Evolutionary conservation across 2,329 filamentous ascomycete genomes (phyloP), one percentile per base, ranked within the genome.

Genomic region (Tolypocladium amazonense): DNA sequence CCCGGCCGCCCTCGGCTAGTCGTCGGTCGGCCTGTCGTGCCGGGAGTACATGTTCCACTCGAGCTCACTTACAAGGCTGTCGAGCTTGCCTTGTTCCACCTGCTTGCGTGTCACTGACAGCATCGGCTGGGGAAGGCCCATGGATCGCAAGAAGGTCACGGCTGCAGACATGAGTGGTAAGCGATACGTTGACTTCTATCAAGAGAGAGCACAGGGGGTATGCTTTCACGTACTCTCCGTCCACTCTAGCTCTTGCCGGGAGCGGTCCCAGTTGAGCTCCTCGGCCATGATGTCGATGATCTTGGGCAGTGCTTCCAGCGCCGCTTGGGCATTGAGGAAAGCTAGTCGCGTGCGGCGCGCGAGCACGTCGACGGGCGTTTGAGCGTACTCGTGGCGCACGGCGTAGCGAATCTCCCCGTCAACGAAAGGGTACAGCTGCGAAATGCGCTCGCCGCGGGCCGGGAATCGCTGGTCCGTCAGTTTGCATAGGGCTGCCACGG

Each of bases 321-420:
- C 88, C 14, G 92, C 92, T 73, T 96, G 90, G 6, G 92, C 92
- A 71, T 96, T 96, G 65, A 97, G 76, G 77, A 97, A 97, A 11
- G 92, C 89, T 59, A 97, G 77, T 60, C 93, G 81, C 47, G 89
- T 97, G 62, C 92, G 82, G 61, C 93, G 84, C 3, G 92, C 92
- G 55, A 97, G 79, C 15, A 97, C 88, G 70, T 97, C 92, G 20
- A 92, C 88, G 1, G 91, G 90, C 3, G 90, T 95, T 73, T 96
- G 90, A 4, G 93, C 93, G 69, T 95, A 95, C 76, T 97, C 93
- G 73, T 96, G 88, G 57, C 87, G 81, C 47, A 96, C 86, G 30
- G 91, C 91, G 71, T 96, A 96, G 59, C 91, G 85, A 47, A 97
- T 82, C 76, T 97, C 93, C 56, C 92, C 92, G 69, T 97, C 92